phyloP scores from a whole-genome alignment of 73 alveolate genomes.

The Tetrahymena elliotti region DNA sequence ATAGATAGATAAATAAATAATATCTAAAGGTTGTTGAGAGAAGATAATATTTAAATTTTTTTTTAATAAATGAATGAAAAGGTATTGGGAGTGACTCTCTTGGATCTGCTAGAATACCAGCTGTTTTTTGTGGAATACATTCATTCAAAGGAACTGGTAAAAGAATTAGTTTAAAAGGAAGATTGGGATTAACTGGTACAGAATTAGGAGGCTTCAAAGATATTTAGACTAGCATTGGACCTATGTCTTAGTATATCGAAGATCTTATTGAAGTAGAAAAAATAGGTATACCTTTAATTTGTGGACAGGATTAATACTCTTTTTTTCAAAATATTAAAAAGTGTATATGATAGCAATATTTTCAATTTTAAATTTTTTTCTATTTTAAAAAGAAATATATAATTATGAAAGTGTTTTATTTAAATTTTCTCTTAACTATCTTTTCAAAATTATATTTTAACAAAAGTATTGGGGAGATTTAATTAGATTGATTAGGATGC shows the following conservation, averaged over 20 bases:
- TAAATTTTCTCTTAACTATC: too few species aligned
- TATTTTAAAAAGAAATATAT: too few species aligned
- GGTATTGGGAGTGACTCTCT: constrained; percentile 75
- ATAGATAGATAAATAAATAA: neutral
- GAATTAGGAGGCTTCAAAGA: constrained; percentile 28
- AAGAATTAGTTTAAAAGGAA: constrained; percentile 37
- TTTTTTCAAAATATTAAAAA: neutral
- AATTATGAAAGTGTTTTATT: too few species aligned
- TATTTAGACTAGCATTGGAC: constrained; percentile 35
- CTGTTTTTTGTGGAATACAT: constrained; percentile 66
- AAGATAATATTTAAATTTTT: neutral
- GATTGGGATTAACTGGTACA: constrained; percentile 16
- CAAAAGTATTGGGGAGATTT: neutral
- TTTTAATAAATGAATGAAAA: neutral
- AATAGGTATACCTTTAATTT: neutral
- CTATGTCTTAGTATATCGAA: neutral
- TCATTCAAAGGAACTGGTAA: constrained; percentile 61
- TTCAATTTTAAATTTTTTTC: neutral
- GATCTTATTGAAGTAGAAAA: neutral
- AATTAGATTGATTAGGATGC: neutral
- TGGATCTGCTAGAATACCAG: constrained; percentile 74
- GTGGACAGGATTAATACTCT: neutral
- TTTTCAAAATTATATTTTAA: too few species aligned
- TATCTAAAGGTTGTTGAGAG: neutral
- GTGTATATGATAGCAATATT: neutral